Conservation (phyloP, 2,329 filamentous ascomycete species). For the Aspergillus ibericus region DNA sequence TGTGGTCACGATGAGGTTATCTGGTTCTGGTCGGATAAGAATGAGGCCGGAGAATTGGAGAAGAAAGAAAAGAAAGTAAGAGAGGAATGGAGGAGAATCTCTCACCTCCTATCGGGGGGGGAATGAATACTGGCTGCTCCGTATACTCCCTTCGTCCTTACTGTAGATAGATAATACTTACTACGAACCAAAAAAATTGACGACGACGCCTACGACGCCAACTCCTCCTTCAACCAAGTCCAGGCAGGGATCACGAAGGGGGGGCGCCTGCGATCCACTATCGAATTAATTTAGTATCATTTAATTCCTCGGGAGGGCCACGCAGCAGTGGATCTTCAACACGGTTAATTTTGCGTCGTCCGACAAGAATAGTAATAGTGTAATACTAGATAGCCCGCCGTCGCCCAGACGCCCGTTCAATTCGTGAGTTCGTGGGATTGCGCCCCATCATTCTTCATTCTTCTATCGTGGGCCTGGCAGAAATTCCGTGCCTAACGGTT, state of each 20-base stretch:
- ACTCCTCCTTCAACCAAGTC: not conserved
- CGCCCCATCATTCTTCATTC: not conserved
- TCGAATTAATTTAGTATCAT: constrained; percentile 11
- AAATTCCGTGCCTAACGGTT: too few species aligned
- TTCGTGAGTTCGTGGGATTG: not conserved
- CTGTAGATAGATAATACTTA: too few species aligned
- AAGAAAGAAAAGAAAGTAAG: constrained; percentile 3
- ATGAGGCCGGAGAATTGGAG: constrained; percentile 7
- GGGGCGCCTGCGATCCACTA: constrained; percentile 16
- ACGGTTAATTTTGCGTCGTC: constrained; percentile 6
- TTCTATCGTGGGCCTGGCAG: not conserved
- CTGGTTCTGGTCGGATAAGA: not conserved
- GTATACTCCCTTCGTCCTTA: too few species aligned
- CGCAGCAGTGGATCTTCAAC: constrained; percentile 25
- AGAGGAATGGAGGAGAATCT: not conserved
- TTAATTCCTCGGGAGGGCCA: constrained; percentile 25
- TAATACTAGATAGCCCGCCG: too few species aligned
- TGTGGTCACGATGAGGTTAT: not conserved
- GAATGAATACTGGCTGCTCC: too few species aligned
- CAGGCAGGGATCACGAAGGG: constrained; percentile 25
- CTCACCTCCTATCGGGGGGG: not conserved
- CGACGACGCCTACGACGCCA: not conserved
- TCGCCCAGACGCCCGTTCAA: too few species aligned
- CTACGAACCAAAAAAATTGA: not conserved
- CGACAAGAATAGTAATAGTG: too few species aligned